Percentiles rank a stretch among this genome's conserved stretches.
Conservation (phyloP, 2,329 filamentous ascomycete species). For the Pseudogymnoascus sp. region DNA sequence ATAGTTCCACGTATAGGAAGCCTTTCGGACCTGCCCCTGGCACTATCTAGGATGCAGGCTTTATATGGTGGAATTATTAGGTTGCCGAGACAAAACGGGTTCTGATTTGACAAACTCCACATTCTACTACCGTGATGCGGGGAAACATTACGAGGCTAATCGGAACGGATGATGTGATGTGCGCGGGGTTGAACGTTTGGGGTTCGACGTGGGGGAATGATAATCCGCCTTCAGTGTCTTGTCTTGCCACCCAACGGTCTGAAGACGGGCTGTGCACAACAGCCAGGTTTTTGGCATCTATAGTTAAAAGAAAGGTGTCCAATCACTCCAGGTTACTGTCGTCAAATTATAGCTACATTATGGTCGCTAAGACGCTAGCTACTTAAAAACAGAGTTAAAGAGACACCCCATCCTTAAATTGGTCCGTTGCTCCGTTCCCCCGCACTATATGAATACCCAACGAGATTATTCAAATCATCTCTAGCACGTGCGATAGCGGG, state of each 20-base stretch:
- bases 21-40: background rate
- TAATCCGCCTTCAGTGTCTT: background rate
- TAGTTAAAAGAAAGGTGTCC: background rate
- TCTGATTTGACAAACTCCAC: background rate
- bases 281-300: background rate
- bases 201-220: background rate
- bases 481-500: background rate
- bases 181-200: background rate
- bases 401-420: background rate
- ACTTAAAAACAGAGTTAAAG: background rate
- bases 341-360: background rate
- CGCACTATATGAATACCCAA: background rate
- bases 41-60: background rate
- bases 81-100: background rate
- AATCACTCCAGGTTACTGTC: background rate
- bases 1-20: slow-evolving; percentile 1
- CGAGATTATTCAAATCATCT: background rate
- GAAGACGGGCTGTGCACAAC: background rate
- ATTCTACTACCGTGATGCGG: background rate
- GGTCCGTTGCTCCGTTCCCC: background rate
- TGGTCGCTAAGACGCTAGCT: background rate
- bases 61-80: slow-evolving; percentile 4
- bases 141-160: background rate
- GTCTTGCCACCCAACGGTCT: background rate
- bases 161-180: background rate